Base-by-base conservation (phyloP, 1,284 basidiomycete genomes). In the Neotropicomus parvogracilis region DNA sequence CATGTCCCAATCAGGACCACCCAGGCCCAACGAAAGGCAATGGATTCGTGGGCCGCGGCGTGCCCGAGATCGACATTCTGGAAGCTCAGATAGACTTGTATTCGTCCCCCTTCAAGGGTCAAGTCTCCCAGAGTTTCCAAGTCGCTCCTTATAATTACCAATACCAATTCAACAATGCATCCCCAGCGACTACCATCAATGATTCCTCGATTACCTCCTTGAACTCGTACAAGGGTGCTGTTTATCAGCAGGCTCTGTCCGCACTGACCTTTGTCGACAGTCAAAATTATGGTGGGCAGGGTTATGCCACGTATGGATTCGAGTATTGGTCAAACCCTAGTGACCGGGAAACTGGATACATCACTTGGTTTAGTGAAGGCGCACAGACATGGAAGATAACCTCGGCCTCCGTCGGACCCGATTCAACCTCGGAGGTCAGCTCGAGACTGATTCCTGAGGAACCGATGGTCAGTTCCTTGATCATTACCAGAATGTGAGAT, bases 21-120 rank as follows among this genome's bases (percentile, higher is more conserved):
- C 92, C 92, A 0, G 92, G 92, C 0, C 92, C 92, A 12, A 21
- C 20, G 26, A 60, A 33, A 20, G 40, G 59, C 34, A 72, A 62
- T 27, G 77, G 78, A 12, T 85, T 75, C 44, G 78, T 81, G 8
- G 93, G 91, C n/a, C 79, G 92, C 46, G 77, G 83, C 6, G 88
- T 88, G 0, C 91, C 91, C 0, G 91, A 95, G 70, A 89, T 95
- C 54, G 89, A 93, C 69, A 76, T 92, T 29, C 70, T 93, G 53
- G 91, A 93, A 67, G 81, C 87, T 3, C 75, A 81, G 56, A 64
- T 82, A 40, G 73, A 78, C 53, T 60, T 65, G 3, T 43, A 3
- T 14, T 71, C 42, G 70, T 68, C 49, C 70, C 59, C 59, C 13
- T 78, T 74, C 72, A 58, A 61, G 56, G 83, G 84, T 40, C 68